A percentile compares a stretch with the other conserved stretches of the same genome.
Evolutionary conservation across 2,329 filamentous ascomycete genomes (phyloP).

Genomic region (Paraconiothyrium sp.): DNA sequence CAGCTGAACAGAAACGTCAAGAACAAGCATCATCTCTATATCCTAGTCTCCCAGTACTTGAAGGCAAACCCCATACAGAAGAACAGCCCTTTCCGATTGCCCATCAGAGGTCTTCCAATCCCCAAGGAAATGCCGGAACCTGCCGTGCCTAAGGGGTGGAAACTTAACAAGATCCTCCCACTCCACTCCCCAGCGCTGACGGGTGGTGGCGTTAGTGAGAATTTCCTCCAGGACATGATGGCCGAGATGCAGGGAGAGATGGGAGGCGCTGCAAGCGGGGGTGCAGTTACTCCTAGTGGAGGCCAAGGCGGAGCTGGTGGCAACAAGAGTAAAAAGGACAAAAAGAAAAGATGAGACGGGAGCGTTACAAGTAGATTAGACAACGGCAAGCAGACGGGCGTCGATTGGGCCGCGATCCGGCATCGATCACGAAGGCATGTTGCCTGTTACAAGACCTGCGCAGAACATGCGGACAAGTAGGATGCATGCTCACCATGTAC

Average conservation of each 20-base stretch:
- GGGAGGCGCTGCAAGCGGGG: constrained; percentile 38
- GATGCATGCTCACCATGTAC: neutral
- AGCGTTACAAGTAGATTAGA: no score
- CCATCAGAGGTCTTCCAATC: constrained; percentile 76
- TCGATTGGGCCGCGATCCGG: neutral
- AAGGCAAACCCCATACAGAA: constrained; percentile 80
- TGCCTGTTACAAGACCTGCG: neutral
- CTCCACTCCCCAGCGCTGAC: constrained; percentile 89
- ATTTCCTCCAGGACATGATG: constrained; percentile 97
- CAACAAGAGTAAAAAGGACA: constrained; percentile 49
- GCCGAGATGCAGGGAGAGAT: constrained; percentile 76
- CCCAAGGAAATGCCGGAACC: constrained; percentile 75
- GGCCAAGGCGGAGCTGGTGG: constrained; percentile 15
- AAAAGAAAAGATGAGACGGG: constrained; percentile 48
- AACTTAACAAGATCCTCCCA: constrained; percentile 83
- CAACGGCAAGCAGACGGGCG: neutral
- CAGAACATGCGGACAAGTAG: neutral
- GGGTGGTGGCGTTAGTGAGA: constrained; percentile 92
- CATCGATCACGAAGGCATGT: neutral
- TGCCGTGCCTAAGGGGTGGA: constrained; percentile 81
- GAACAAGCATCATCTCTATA: constrained; percentile 88
- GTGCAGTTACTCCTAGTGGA: constrained; percentile 25
- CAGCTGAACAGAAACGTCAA: constrained; percentile 64
- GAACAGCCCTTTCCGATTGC: constrained; percentile 73
- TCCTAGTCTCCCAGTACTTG: constrained; percentile 80